phyloP scores from a whole-genome alignment of 306 rosid genomes.

The Hylodesmum podocarpum region DNA sequence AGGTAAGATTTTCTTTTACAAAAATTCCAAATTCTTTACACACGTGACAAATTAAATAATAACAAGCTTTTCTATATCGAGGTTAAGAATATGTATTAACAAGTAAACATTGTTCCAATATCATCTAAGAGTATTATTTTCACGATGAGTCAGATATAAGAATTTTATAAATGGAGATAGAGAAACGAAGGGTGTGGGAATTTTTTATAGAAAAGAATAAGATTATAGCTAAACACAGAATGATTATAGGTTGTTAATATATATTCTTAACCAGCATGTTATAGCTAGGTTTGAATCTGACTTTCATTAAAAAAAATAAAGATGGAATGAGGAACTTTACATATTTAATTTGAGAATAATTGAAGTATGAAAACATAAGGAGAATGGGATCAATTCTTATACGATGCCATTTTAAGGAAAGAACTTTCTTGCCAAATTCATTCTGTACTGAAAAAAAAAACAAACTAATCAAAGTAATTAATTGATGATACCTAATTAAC shows the following conservation, averaged over 20 bases:
- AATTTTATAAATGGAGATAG: conserved; percentile 22
- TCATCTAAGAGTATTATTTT: conserved; percentile 13
- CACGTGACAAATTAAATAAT: not conserved
- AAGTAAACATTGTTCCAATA: not conserved
- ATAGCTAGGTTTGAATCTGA: conserved; percentile 44
- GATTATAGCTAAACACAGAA: conserved; percentile 30
- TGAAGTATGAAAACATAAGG: conserved; percentile 51
- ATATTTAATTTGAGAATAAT: conserved; percentile 45
- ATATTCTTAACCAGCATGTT: too few relatives aligned
- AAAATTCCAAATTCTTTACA: not conserved
- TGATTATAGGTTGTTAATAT: conserved; percentile 26
- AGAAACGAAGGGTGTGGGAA: conserved; percentile 15
- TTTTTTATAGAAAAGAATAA: conserved; percentile 26
- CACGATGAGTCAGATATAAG: not conserved
- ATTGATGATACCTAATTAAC: not conserved
- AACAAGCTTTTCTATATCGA: too few relatives aligned
- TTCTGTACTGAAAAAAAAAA: not conserved
- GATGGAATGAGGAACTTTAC: conserved; percentile 29
- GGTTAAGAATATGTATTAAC: too few relatives aligned
- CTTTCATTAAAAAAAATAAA: conserved; percentile 40
- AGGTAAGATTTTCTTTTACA: not conserved
- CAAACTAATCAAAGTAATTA: not conserved
- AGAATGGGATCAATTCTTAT: conserved; percentile 55
- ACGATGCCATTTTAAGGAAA: conserved; percentile 9
- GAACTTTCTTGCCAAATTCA: conserved; percentile 10